Percentiles rank a stretch among this genome's conserved stretches.
These are phyloP conservation scores for Yamadazyma oceani DNA, from an alignment of 1,139 yeast genomes.

Conservation along the genomic window DNA sequence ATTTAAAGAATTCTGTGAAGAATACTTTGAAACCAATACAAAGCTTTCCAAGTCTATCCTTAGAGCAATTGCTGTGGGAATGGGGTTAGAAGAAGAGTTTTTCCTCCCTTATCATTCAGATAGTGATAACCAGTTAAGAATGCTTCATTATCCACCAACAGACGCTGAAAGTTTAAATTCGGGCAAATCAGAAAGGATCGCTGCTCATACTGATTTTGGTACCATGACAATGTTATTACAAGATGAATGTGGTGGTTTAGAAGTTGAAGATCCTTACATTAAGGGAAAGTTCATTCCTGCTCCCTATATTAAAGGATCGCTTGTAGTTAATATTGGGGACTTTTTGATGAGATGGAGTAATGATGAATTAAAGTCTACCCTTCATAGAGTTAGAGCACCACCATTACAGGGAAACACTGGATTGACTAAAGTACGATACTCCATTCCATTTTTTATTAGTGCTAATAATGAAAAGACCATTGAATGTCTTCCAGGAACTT, in stretches of 20 bases:
- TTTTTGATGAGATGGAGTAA: slow-evolving; percentile 32
- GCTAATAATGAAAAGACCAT: slow-evolving; percentile 27
- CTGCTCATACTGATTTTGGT: slow-evolving; percentile 31
- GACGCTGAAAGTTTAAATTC: slow-evolving; percentile 15
- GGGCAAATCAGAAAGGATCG: slow-evolving; percentile 28
- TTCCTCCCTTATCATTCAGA: slow-evolving; percentile 25
- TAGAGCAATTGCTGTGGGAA: slow-evolving; percentile 18
- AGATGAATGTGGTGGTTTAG: slow-evolving; percentile 28
- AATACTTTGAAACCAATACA: slow-evolving; percentile 9
- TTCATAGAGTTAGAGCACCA: slow-evolving; percentile 27
- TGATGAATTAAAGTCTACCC: slow-evolving; percentile 25
- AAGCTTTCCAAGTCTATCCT: slow-evolving; percentile 2
- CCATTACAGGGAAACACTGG: slow-evolving; percentile 13
- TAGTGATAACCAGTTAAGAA: slow-evolving; percentile 21
- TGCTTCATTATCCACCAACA: slow-evolving; percentile 25
- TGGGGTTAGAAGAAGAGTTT: slow-evolving; percentile 21
- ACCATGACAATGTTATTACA: slow-evolving; percentile 26
- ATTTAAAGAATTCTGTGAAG: slow-evolving; percentile 15
- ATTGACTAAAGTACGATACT: slow-evolving; percentile 21
- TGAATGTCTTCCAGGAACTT: slow-evolving; percentile 24
- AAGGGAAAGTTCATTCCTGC: slow-evolving; percentile 26
- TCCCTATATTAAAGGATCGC: slow-evolving; percentile 23
- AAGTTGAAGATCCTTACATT: slow-evolving; percentile 26
- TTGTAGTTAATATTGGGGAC: slow-evolving; percentile 30
- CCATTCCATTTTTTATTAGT: slow-evolving; percentile 26